Conservation (phyloP, 2,329 filamentous ascomycete genomes). For the Nemania sp. region DNA sequence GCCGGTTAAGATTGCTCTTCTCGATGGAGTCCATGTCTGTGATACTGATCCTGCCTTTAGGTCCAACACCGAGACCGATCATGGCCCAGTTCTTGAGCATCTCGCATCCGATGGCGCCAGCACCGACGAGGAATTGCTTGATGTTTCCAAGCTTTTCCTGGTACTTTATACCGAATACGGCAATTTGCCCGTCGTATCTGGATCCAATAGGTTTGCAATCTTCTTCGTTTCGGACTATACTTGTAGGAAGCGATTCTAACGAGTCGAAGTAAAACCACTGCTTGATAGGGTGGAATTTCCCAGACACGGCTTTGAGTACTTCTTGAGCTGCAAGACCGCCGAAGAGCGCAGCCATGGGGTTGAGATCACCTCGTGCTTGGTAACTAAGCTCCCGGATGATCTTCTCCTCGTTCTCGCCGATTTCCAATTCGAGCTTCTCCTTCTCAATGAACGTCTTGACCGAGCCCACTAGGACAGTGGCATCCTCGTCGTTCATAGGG, state of each 20-base stretch:
- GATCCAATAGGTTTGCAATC: constrained; percentile 82
- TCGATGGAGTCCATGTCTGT: constrained; percentile 99
- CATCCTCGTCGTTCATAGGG: constrained; percentile 84
- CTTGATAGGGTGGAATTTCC: constrained; percentile 93
- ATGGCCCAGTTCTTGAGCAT: constrained; percentile 99
- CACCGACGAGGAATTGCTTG: constrained; percentile 92
- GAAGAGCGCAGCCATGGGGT: constrained; percentile 92
- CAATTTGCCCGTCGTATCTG: constrained; percentile 96
- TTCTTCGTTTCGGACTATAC: constrained; percentile 76
- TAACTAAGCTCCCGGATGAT: constrained; percentile 91
- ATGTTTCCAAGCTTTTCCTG: constrained; percentile 92
- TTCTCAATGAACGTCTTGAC: constrained; percentile 75
- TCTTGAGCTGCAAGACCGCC: constrained; percentile 93
- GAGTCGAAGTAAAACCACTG: constrained; percentile 99
- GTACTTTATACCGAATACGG: constrained; percentile 90
- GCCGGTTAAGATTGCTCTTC: constrained; percentile 96
- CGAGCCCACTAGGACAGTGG: constrained; percentile 73
- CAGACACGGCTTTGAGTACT: constrained; percentile 93
- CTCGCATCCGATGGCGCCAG: constrained; percentile 96
- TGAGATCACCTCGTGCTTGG: constrained; percentile 89
- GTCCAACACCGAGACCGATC: constrained; percentile 91
- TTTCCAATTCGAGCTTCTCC: constrained; percentile 77
- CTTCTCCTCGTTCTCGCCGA: constrained; percentile 95
- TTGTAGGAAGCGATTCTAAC: constrained; percentile 87
- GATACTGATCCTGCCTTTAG: constrained; percentile 85